Evolutionary conservation across 2,329 filamentous ascomycete genomes (phyloP).

Genomic region (Aspergillus hortae): DNA sequence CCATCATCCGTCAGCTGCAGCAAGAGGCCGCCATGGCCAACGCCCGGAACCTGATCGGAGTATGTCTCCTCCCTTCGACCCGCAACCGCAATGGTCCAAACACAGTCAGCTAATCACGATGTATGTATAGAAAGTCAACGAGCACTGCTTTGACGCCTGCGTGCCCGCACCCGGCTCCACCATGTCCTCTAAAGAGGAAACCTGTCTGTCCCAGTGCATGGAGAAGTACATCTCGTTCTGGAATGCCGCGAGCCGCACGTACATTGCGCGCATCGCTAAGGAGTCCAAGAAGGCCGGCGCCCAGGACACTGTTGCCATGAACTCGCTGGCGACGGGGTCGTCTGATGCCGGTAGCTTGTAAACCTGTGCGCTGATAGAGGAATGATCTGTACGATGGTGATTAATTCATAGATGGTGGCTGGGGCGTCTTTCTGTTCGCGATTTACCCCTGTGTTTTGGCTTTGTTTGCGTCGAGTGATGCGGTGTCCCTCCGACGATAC

Average conservation of each 20-base stretch:
- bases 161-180: constrained; percentile 64
- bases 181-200: constrained; percentile 64
- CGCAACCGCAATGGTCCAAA: background rate
- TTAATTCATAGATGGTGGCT: background rate
- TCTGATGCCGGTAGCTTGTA: constrained; percentile 8
- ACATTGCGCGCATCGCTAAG: constrained; percentile 56
- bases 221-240: constrained; percentile 80
- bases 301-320: constrained; percentile 22
- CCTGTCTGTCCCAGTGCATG: constrained; percentile 73
- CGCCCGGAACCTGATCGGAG: constrained; percentile 67
- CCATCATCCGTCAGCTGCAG: constrained; percentile 62
- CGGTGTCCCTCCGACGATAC: background rate
- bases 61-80: constrained; percentile 35
- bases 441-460: background rate
- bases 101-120: background rate
- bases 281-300: constrained; percentile 53
- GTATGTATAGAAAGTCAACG: constrained; percentile 65
- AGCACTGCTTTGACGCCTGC: constrained; percentile 77
- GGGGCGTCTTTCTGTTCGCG: background rate
- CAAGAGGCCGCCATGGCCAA: constrained; percentile 65
- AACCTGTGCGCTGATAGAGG: background rate
- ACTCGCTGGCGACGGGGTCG: constrained; percentile 12
- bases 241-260: constrained; percentile 69
- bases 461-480: background rate
- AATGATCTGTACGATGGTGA: background rate